Conservation (phyloP, 192 early-diverging fungal species). For the Coemansia sp. region DNA sequence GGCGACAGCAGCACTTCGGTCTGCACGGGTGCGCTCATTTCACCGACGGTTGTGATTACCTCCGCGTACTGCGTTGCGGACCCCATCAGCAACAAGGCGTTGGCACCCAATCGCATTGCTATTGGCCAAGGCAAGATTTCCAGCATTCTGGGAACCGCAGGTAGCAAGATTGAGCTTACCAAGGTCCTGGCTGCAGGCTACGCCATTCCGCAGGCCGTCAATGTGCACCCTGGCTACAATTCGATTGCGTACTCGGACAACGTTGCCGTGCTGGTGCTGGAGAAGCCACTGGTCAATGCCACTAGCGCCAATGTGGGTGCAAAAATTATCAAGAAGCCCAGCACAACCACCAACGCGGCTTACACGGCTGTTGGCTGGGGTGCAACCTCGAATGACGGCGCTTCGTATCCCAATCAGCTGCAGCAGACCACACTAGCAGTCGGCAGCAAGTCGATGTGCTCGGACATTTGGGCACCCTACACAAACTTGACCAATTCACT, state of each 20-base stretch:
- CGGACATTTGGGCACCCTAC: constrained; percentile 41
- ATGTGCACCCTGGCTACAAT: constrained; percentile 44
- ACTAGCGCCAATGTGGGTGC: constrained; percentile 6
- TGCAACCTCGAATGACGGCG: not conserved
- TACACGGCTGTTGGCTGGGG: constrained; percentile 41
- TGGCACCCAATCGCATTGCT: constrained; percentile 18
- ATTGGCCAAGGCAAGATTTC: constrained; percentile 32
- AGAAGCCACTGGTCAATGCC: constrained; percentile 29
- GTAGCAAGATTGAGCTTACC: constrained; percentile 9
- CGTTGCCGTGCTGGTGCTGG: constrained; percentile 34
- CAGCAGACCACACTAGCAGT: constrained; percentile 33
- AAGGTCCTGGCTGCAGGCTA: constrained; percentile 23
- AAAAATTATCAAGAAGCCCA: constrained; percentile 40
- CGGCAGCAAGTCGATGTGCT: constrained; percentile 33
- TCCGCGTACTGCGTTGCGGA: constrained; percentile 44
- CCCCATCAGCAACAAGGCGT: constrained; percentile 47
- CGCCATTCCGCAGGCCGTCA: constrained; percentile 19
- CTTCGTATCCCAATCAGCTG: constrained; percentile 7
- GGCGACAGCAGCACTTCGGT: constrained; percentile 9
- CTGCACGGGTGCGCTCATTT: constrained; percentile 46
- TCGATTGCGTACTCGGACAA: constrained; percentile 49
- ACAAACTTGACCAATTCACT: constrained; percentile 47
- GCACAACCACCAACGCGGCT: constrained; percentile 6
- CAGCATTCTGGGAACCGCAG: constrained; percentile 13
- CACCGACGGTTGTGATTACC: constrained; percentile 33